Percentiles rank a stretch among this genome's conserved stretches.
phyloP scores from a whole-genome alignment of 2,329 filamentous ascomycete species.

The Cytospora piceicola region DNA sequence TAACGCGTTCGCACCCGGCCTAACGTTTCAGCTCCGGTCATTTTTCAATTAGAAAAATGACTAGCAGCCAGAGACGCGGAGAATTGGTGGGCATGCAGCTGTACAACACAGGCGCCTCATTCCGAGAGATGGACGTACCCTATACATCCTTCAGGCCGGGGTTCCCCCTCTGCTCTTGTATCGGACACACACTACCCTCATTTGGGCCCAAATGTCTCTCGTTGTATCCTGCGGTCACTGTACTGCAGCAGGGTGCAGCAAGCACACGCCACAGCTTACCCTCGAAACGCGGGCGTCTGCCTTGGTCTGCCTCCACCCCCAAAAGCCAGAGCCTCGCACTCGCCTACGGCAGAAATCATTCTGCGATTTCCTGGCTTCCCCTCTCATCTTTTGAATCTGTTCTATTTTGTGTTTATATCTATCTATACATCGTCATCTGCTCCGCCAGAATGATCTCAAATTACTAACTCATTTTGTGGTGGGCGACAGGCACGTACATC shows the following conservation, averaged over 20 bases:
- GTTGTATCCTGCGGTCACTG: constrained; percentile 30
- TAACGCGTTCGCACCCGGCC: constrained; percentile 20
- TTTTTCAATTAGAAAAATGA: constrained; percentile 12
- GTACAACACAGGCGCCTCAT: constrained; percentile 24
- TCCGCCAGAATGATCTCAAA: neutral
- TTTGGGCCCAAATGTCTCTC: constrained; percentile 20
- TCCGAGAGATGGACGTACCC: constrained; percentile 21
- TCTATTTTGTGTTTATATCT: constrained; percentile 11
- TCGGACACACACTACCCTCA: constrained; percentile 22
- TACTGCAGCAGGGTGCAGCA: constrained; percentile 26
- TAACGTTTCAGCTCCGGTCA: constrained; percentile 20
- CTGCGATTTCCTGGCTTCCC: constrained; percentile 19
- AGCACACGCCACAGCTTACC: constrained; percentile 30
- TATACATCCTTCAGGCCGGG: constrained; percentile 21
- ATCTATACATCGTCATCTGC: neutral
- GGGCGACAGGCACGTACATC: constrained; percentile 13
- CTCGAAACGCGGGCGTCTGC: constrained; percentile 22
- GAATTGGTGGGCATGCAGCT: constrained; percentile 26
- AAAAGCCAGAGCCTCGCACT: constrained; percentile 27
- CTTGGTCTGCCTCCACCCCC: constrained; percentile 26
- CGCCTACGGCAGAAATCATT: constrained; percentile 20
- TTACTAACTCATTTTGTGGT: constrained; percentile 18
- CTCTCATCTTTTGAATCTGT: constrained; percentile 11
- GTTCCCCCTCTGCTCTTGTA: constrained; percentile 22
- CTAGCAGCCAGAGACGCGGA: constrained; percentile 11